Evolutionary conservation across 805 yeast species (phyloP), one percentile per base, ranked within the genome.

Genomic region (Metschnikowia amazonensis): DNA sequence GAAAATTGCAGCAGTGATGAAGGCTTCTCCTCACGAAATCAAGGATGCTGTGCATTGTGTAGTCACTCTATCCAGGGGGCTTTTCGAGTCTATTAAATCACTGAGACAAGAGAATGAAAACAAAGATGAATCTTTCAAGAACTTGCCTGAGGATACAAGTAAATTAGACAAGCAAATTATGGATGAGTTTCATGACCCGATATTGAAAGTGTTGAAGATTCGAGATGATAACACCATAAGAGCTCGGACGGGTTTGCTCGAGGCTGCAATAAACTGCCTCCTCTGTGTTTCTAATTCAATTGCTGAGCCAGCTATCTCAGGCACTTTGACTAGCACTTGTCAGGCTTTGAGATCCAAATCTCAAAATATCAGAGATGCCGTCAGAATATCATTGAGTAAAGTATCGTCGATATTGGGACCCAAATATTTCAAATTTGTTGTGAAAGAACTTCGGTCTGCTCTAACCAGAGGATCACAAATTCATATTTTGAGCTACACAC

Each of bases 401-500:
- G 80, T 89, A 39, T 73, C 86, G 1, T 57, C 65, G 1, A 69
- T 78, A 25, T 71, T 92, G 28, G 98, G 98, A 1, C 74, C 95
- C 0, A 63, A 66, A 18, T 89, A 89, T 60, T 67, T 92, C 48
- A 74, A 76, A 45, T 89, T 89, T 59, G 78, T 94, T 40, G 66
- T 94, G 20, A 77, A 78, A 47, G 98, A 94, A 60, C 73, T 94
- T 57, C 81, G 78, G 52, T 66, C 84, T 16, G 95, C 97, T 0
- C 71, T 92, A 44, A 76, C 84, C 4, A 75, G 95, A 59, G 99
- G 99, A 21, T 87, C 96, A 11, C 98, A 94, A 61, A 79, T 89
- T 43, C 99, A 94, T 65, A 89, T 94, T 47, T 77, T 94, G 56
- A 89, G 97, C 58, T 94, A 72, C 66, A 87, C 97, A 1, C 79